Evolutionary conservation across 129 eudicot genomes (phyloP).

Genomic region (Tanacetum coccineum): DNA sequence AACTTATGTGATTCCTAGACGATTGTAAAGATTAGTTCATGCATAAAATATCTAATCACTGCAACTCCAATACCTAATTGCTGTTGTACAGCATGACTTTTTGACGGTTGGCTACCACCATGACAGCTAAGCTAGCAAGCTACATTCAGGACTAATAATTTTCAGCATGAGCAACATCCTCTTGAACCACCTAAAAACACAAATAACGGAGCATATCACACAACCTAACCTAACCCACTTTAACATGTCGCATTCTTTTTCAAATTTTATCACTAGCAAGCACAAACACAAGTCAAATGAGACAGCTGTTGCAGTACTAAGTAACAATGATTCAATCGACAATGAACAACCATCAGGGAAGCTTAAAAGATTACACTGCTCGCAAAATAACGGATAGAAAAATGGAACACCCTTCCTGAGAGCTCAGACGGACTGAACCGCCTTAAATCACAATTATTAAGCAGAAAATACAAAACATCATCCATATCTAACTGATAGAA

Average conservation of each 20-base stretch:
- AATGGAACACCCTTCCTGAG: too few species aligned
- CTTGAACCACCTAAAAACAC: too few species aligned
- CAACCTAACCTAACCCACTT: neutral
- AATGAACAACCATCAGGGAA: slow-evolving; percentile 3
- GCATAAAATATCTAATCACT: neutral
- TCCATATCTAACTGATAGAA: too few species aligned
- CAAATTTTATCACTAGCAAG: neutral
- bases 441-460: too few species aligned
- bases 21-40: neutral
- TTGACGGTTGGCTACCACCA: neutral
- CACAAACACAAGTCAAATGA: neutral
- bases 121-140: neutral
- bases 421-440: too few species aligned
- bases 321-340: neutral
- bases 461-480: too few species aligned
- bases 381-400: too few species aligned
- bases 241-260: neutral
- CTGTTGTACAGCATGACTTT: neutral
- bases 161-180: neutral
- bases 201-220: neutral
- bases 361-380: neutral
- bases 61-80: neutral
- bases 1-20: neutral
- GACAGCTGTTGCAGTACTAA: neutral
- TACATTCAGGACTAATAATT: neutral